Evolutionary conservation across 805 yeast genomes (phyloP).

Genomic region (Metschnikowia lunata): DNA sequence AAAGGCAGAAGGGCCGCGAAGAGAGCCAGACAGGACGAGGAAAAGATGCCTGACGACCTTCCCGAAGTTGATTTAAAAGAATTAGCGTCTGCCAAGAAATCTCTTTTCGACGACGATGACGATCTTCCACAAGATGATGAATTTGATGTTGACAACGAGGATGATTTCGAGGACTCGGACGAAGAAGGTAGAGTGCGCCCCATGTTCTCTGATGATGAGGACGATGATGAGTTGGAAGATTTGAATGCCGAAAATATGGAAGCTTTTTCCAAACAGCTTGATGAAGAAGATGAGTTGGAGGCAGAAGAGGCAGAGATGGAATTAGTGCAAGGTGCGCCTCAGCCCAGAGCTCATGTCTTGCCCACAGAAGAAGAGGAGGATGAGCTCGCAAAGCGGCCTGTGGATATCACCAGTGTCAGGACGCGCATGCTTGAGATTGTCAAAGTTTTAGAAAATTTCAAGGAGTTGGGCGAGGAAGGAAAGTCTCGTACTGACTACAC

Average conservation of each 20-base stretch:
- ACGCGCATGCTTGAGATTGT: slow-evolving; percentile 95
- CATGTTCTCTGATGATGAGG: slow-evolving; percentile 76
- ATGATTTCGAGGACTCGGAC: slow-evolving; percentile 47
- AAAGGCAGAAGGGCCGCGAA: slow-evolving; percentile 19
- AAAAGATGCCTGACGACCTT: slow-evolving; percentile 30
- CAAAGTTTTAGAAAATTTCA: slow-evolving; percentile 88
- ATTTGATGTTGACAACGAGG: slow-evolving; percentile 31
- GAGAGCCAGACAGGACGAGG: slow-evolving; percentile 13
- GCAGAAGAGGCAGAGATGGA: slow-evolving; percentile 50
- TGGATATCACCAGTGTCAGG: slow-evolving; percentile 77
- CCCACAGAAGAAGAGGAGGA: slow-evolving; percentile 68
- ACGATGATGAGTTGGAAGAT: slow-evolving; percentile 51
- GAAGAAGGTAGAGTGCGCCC: slow-evolving; percentile 60
- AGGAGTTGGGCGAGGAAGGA: slow-evolving; percentile 77
- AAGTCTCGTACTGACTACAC: slow-evolving; percentile 79
- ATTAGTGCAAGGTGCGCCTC: slow-evolving; percentile 46
- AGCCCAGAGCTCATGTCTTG: slow-evolving; percentile 73
- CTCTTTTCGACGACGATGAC: slow-evolving; percentile 73
- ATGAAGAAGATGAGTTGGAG: slow-evolving; percentile 49
- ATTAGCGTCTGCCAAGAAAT: slow-evolving; percentile 62
- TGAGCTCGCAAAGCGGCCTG: slow-evolving; percentile 49
- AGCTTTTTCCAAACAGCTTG: slow-evolving; percentile 63
- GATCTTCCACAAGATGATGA: slow-evolving; percentile 45
- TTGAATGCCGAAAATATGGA: slow-evolving; percentile 83
- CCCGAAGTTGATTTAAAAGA: slow-evolving; percentile 70